Base-by-base conservation (phyloP, 2,329 filamentous ascomycete genomes). In the Diplodia intermedia region DNA sequence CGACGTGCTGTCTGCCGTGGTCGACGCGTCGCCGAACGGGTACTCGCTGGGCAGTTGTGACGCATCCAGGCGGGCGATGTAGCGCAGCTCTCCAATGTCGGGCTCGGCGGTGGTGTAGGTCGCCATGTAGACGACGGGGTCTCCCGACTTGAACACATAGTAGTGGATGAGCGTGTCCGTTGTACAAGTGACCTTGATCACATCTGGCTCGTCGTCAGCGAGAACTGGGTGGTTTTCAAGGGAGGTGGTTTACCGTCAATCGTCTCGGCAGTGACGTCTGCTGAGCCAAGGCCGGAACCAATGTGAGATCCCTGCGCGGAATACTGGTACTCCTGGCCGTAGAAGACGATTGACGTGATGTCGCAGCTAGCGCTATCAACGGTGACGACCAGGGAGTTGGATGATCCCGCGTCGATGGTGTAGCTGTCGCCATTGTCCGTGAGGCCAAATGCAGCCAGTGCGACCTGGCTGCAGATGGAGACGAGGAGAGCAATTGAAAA, bases 101-200 rank as follows among this genome's bases (percentile, higher is more conserved):
- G 78, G 78, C 65, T 79, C 75, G 3, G 77, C 84, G 0, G 84
- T 88, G 68, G 86, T 90, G 73, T 90, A 82, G 2, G 89, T 90
- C 6, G 85, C 79, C 77, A 80, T 79, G 68, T 72, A 79, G n/a
- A 90, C 83, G 33, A 82, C 86, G 68, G 84, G 82, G 65, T 89
- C 86, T n/a, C 88, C 88, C 65, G 85, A 83, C 69, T 83, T 83
- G 14, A 88, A 84, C 5, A 90, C 85, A 71, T 87, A 84, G 77
- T 90, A 90, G 47, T 90, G 88, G 0, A 86, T 90, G 68, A 90
- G 77, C n/a, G 84, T 88, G 54, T 79, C 81, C 0, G 87, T 86
- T 9, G 81, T 82, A 73, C 87, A 89, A 15, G 86, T 88, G 47
- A 90, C 83, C 75, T 89, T 89, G 72, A 88, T 83, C 73, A 47